These are phyloP conservation scores for Thermochaetoides thermophila DNA, from an alignment of 495 filamentous ascomycete species.

Conservation along the genomic window DNA sequence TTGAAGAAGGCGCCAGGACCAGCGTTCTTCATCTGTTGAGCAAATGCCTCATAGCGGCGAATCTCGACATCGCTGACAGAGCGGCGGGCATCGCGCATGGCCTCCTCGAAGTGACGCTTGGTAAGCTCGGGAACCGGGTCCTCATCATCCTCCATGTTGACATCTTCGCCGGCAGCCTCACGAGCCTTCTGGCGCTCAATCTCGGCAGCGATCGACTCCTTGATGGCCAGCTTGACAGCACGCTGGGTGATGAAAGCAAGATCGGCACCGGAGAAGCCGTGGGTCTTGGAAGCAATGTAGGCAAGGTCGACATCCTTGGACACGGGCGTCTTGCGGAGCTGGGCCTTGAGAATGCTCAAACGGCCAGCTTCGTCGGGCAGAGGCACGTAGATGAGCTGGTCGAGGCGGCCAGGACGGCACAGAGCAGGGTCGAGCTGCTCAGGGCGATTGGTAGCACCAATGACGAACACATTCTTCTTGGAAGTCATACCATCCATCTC, in stretches of 20 bases:
- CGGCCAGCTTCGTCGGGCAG: constrained; percentile 82
- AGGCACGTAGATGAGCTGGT: constrained; percentile 95
- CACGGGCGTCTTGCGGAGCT: constrained; percentile 96
- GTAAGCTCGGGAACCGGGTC: constrained; percentile 96
- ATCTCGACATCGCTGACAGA: constrained; percentile 96
- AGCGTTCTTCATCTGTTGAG: constrained; percentile 96
- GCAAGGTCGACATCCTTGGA: constrained; percentile 71
- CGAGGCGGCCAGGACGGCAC: constrained; percentile 95
- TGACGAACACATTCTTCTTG: constrained; percentile 99
- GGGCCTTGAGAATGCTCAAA: constrained; percentile 78
- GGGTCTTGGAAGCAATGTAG: constrained; percentile 92
- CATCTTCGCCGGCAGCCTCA: constrained; percentile 68
- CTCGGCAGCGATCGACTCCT: constrained; percentile 80
- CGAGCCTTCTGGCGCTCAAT: constrained; percentile 80
- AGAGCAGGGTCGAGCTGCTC: constrained; percentile 96
- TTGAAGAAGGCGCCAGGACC: constrained; percentile 93
- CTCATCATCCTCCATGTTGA: constrained; percentile 73
- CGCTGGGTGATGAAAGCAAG: constrained; percentile 97
- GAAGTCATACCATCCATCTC: constrained; percentile 99
- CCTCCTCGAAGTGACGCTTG: constrained; percentile 94
- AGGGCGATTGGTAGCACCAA: constrained; percentile 95
- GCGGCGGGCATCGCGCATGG: constrained; percentile 82
- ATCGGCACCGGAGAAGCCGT: constrained; percentile 99
- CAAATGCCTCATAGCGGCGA: constrained; percentile 93
- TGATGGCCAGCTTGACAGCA: constrained; percentile 98